Conservation (phyloP, 306 rosid species). For the Ormosia emarginata region DNA sequence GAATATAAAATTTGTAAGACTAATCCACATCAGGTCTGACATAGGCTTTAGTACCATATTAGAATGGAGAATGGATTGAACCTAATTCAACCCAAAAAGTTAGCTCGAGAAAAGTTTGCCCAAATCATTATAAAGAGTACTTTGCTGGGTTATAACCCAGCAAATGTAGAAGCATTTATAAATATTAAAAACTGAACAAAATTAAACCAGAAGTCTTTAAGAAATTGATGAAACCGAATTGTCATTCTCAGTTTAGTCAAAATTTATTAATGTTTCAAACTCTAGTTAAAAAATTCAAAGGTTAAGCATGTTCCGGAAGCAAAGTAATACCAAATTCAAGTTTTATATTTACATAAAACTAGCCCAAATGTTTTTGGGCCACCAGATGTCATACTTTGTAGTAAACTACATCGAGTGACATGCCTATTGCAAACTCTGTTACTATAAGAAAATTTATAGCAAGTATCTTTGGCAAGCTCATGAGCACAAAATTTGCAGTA, state of each 20-base stretch:
- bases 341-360: not conserved
- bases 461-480: conserved; percentile 22
- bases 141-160: no score
- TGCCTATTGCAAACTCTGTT: not conserved
- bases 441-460: not conserved
- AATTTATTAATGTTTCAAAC: not conserved
- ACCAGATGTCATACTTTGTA: not conserved
- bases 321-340: not conserved
- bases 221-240: not conserved
- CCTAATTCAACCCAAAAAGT: no score
- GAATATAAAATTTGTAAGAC: no score
- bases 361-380: not conserved
- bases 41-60: no score
- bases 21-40: no score
- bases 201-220: not conserved
- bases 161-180: not conserved
- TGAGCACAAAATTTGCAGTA: conserved; percentile 39
- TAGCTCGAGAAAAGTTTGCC: no score
- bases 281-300: not conserved
- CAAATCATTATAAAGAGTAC: no score
- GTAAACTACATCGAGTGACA: not conserved
- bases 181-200: not conserved
- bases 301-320: not conserved
- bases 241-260: not conserved
- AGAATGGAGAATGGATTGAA: no score